These are phyloP conservation scores for Starmerella bombi DNA, from an alignment of 805 yeast genomes.

Conservation along the genomic window DNA sequence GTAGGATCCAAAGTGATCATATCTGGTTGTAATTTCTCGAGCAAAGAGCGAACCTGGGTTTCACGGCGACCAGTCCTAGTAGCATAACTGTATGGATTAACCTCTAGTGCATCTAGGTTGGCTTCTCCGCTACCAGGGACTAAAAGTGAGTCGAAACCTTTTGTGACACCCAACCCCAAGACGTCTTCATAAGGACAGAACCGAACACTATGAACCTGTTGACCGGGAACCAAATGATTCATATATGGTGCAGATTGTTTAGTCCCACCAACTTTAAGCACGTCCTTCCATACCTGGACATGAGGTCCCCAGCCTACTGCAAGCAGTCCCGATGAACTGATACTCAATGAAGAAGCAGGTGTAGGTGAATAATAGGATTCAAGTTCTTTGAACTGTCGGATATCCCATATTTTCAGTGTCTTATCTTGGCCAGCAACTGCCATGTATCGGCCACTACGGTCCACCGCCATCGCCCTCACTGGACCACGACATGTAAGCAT, in stretches of 20 bases:
- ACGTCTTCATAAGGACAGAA: constrained; percentile 95
- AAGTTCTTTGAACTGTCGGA: constrained; percentile 65
- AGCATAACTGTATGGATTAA: constrained; percentile 87
- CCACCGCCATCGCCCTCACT: constrained; percentile 68
- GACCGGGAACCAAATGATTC: constrained; percentile 76
- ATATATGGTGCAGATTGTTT: constrained; percentile 79
- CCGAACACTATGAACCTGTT: constrained; percentile 49
- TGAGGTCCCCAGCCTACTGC: constrained; percentile 95
- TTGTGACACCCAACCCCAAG: constrained; percentile 73
- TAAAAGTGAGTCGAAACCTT: constrained; percentile 70
- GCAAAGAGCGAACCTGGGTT: constrained; percentile 68
- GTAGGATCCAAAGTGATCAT: constrained; percentile 84
- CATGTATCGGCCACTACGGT: constrained; percentile 89
- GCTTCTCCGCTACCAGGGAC: constrained; percentile 98
- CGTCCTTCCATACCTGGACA: constrained; percentile 87
- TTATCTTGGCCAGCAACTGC: constrained; percentile 83
- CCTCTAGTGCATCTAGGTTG: constrained; percentile 83
- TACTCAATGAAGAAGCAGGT: constrained; percentile 64
- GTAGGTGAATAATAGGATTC: constrained; percentile 69
- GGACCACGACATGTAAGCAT: constrained; percentile 77
- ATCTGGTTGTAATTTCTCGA: constrained; percentile 84
- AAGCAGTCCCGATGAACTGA: constrained; percentile 77
- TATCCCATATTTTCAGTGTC: constrained; percentile 81
- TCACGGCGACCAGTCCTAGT: constrained; percentile 88
- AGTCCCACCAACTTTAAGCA: constrained; percentile 34